Evolutionary conservation across 192 early-diverging fungal genomes (phyloP), one percentile per base, ranked within the genome.

Genomic region (Chytriomyces sp.): DNA sequence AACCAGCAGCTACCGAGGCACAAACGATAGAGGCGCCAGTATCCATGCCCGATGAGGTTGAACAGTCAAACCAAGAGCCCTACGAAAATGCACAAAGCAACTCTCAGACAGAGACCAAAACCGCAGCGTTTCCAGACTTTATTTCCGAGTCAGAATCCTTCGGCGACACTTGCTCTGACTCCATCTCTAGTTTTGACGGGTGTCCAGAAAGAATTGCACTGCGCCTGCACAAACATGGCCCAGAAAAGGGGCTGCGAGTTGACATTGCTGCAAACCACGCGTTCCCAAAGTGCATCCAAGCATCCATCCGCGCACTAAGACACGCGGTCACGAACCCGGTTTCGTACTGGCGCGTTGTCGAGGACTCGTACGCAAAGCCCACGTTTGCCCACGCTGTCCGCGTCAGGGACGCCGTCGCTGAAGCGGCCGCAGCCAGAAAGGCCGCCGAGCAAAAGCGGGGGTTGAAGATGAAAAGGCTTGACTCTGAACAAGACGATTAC

Each of bases 311-410:
- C 9, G 87, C 85, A 7, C 77, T 88, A 20, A 75, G 87, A 1
- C 78, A 83, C 53, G 85, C 85, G 7, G 48, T 88, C 1, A n/a
- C 74, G 23, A 81, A 83, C 53, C 85, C 85, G 7, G 73, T 78
- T n/a, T 82, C 77, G 35, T 83, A 78, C 49, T 83, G 80, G 80
- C 61, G 86, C 45, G 44, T 77, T 11, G 20, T 81, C n/a, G 81
- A 85, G 61, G 74, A 80, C 26, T 61, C 78, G 10, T 83, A 86
- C 64, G 76, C 78, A 63, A 61, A 61, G 48, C 78, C 71, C 16
- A 86, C 85, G n/a, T 75, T 77, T 64, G 69, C 82, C 10, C 64
- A 68, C 7, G 62, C 60, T 9, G 68, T 68, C 50, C 13, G 71
- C 16, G 71, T 73, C 65, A 23, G 20, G 23, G 69, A 68, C 23